Evolutionary conservation across 768 basidiomycete species (phyloP), one percentile per base, ranked within the genome.

Genomic region (Tricholoma sp.): DNA sequence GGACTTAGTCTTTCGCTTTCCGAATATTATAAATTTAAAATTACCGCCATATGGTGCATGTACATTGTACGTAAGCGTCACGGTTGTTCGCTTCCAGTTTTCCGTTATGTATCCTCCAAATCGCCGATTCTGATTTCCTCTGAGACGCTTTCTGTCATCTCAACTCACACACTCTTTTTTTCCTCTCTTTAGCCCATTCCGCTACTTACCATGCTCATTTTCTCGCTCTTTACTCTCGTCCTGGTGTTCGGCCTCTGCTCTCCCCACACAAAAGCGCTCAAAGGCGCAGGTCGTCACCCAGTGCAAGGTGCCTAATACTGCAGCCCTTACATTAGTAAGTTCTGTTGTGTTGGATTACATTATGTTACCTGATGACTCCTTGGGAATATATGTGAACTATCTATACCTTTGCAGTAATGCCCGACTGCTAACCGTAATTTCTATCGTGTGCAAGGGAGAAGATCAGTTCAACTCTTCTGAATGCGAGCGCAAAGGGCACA

Each of bases 401-500:
- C 11, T 32, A 9, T 33, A 36, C 18, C n/a, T 1, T 8, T 53
- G 24, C 11, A 11, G n/a, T 17, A 17, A 4, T 31, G 37, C 51
- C 34, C 29, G 29, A 29, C 39, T 18, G 20, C n/a, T 28, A 47
- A 17, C 24, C 24, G 4, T 24, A 24, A 1, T 24, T 24, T 24
- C 24, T 24, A 24, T 24, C 24, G 24, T n/a, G 9, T 24, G 45
- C 32, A 49, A 63, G 59, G 13, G 53, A 60, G 37, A 59, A 60
- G 8, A 49, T 56, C n/a, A 57, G 53, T 49, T 51, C 59, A 6
- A 33, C 24, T 31, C 55, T 34, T 31, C 6, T 57, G 4, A 68
- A 66, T 31, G 68, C 70, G 18, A 66, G 66, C 20, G 76, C 70
- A 3, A 72, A 65, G 44, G 77, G 72, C 1, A 78, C 78, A 0